phyloP scores from a whole-genome alignment of 140 eudicot genomes.

The Oenanthe javanica region DNA sequence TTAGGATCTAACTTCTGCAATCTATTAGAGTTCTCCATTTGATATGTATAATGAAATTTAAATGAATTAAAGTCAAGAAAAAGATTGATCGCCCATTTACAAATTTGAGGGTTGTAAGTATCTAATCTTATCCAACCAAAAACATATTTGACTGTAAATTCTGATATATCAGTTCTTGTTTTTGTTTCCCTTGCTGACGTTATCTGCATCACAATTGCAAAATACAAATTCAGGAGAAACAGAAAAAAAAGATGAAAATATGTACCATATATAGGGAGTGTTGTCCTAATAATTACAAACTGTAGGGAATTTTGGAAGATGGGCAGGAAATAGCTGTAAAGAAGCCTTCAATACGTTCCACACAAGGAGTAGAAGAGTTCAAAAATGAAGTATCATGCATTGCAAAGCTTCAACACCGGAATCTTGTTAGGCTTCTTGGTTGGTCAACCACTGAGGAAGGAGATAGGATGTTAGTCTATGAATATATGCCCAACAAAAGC shows the following conservation, averaged over 20 bases:
- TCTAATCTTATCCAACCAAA: not conserved
- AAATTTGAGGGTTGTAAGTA: not conserved
- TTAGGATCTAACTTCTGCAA: not conserved
- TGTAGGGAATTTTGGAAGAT: conserved; percentile 13
- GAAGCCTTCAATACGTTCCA: conserved; percentile 3
- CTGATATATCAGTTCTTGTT: no score
- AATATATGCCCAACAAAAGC: conserved; percentile 15
- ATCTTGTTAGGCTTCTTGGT: conserved; percentile 14
- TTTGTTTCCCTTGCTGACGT: not conserved
- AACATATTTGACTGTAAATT: not conserved
- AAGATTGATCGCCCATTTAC: not conserved
- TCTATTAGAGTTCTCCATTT: not conserved
- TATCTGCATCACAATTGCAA: not conserved
- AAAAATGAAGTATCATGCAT: conserved; percentile 14
- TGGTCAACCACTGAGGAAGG: conserved; percentile 9
- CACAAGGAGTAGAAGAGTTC: conserved; percentile 13
- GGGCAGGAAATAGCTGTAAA: conserved; percentile 16
- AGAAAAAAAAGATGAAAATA: not conserved
- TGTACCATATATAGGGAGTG: not conserved
- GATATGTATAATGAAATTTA: not conserved
- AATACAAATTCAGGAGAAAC: not conserved
- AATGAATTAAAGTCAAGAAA: not conserved
- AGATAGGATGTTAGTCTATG: conserved; percentile 11
- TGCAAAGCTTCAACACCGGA: conserved; percentile 17
- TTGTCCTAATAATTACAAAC: not conserved